Evolutionary conservation across 768 basidiomycete species (phyloP), one percentile per base, ranked within the genome.

Genomic region (Rhizopogon salebrosus): DNA sequence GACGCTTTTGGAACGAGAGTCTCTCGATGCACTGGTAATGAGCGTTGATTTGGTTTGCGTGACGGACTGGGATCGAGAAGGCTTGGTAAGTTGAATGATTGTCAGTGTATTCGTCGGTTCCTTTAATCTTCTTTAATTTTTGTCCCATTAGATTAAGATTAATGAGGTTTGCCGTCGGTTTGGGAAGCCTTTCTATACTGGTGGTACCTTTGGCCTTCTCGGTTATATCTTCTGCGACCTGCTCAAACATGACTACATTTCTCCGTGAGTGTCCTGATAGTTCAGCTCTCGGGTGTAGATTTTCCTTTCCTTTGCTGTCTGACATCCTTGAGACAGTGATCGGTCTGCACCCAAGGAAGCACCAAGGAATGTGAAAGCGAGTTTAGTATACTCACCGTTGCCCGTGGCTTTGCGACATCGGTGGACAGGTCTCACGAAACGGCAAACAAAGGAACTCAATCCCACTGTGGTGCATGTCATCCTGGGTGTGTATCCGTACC

Each of bases 211-310:
- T 65, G 95, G 95, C 20, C 75, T 95, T 54, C 73, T 85, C 41
- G 95, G 95, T 14, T 99, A 92, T 70, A 92, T 97, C 62, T 97
- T 98, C 64, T 92, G 92, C 57, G 95, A 98, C 66, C 77, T 99
- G 51, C 75, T 94, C 52, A 77, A 81, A 51, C 95, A 97, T 62
- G 85, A 93, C 56, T 92, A 87, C 67, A 82, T 97, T 56, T 73
- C 84, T 41, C 82, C 86, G 95, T 95, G 71, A 72, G 94, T 68
- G 37, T 2, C 8, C 20, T 36, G 27, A 24, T 53, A 6, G 52
- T 42, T 42, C 18, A 40, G 38, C 14, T 31, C 43, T 14, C 27
- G 22, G 41, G 37, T 54, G 52, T 53, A 56, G 49, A 57, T 42
- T 41, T 38, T 31, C 26, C 16, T 20, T 48, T 41, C 10, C 4